phyloP scores from a whole-genome alignment of 768 basidiomycete genomes.

The Rubroboletus satanas region DNA sequence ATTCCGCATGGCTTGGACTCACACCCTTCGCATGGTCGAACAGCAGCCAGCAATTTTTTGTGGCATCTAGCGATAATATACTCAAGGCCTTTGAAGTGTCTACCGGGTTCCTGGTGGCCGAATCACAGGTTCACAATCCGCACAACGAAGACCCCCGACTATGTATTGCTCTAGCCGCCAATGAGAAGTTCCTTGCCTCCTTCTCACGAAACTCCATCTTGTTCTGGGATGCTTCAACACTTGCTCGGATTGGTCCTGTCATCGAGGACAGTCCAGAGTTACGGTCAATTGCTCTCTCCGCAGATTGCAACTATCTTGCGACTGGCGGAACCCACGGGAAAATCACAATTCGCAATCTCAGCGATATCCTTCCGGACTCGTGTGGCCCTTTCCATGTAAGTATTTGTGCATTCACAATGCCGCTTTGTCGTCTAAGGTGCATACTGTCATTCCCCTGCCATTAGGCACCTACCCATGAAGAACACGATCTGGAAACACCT shows the following conservation, averaged over 20 bases:
- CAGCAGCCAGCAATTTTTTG: not conserved
- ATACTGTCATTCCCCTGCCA: not conserved
- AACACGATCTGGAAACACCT: too few relatives aligned
- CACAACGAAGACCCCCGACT: too few relatives aligned
- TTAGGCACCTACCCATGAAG: not conserved
- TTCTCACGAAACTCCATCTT: not conserved
- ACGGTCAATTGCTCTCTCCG: not conserved
- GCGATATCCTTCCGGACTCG: not conserved
- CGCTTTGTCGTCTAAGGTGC: not conserved
- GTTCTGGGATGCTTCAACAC: not conserved
- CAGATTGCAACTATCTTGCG: not conserved
- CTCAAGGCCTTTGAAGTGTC: not conserved
- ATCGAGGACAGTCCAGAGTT: not conserved
- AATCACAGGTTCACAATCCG: not conserved
- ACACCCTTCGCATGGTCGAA: not conserved
- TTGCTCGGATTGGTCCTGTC: not conserved
- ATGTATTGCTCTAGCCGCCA: not conserved
- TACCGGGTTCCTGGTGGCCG: not conserved
- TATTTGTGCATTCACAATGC: not conserved
- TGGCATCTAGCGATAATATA: too few relatives aligned
- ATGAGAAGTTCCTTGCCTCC: not conserved
- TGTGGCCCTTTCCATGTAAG: not conserved
- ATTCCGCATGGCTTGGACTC: not conserved
- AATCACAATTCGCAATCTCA: not conserved
- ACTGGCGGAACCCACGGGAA: not conserved